Base-by-base conservation (phyloP, 2,329 filamentous ascomycete genomes). In the Xylariaceae sp. region DNA sequence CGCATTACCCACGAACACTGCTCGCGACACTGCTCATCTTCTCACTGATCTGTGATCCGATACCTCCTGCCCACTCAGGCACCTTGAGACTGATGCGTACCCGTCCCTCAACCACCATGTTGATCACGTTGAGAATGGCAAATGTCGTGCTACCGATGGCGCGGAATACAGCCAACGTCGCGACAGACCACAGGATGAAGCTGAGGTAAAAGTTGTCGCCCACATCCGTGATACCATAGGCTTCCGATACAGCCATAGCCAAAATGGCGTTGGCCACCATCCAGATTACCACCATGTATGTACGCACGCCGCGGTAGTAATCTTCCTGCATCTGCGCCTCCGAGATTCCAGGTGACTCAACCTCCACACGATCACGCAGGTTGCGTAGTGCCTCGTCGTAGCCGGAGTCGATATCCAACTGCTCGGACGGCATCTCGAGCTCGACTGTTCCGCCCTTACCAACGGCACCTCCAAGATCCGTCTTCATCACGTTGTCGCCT, bases 311-410 rank as follows among this genome's bases (percentile, higher is more conserved):
- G 68, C 91, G 89, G 79, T 99, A 99, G 78, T 99, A 99, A 71
- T 99, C 94, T 69, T 99, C 94, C 69, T 99, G 94, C 71, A 90
- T 73, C 71, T 97, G 94, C 0, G 81, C 76, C 61, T 96, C 92
- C 39, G 81, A 84, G 14, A 82, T 61, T 0, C 75, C 69, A 0
- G 79, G 68, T 11, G 70, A 67, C 11, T 87, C 76, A 0, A 97
- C 92, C 66, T 95, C 90, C 61, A 99, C 78, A 40, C 94, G 81
- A 65, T 99, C 94, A 45, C 94, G 88, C 5, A 99, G 86, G 68
- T 99, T 99, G 55, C 94, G 89, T 22, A 99, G 83, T 0, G 94
- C 94, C 68, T 96, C 92, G 66, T 99, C 94, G 70, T 99, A 99
- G 19, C 92, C 94, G 27, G 86, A 91, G 72, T 99, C 94, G 67